A percentile compares a stretch with the other conserved stretches of the same genome.
phyloP scores from a whole-genome alignment of 176 grass and related monocot species.

The Stipa capillata region DNA sequence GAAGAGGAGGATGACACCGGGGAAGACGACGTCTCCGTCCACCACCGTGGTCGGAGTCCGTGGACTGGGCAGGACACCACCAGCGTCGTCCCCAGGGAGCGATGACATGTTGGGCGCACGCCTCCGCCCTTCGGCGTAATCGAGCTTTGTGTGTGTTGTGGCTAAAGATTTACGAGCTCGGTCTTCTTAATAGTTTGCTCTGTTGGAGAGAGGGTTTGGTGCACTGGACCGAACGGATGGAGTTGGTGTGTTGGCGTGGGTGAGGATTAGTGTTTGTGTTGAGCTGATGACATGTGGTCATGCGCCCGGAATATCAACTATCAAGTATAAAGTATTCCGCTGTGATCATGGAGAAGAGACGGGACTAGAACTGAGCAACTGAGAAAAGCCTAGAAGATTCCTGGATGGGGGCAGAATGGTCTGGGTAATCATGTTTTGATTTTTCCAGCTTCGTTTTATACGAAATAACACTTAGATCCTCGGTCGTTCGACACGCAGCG shows the following conservation, averaged over 20 bases:
- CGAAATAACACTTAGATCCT: too few species aligned
- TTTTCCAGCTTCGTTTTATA: too few species aligned
- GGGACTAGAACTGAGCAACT: too few species aligned
- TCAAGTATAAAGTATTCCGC: background rate
- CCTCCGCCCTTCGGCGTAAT: too few species aligned
- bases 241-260: slow-evolving; percentile 29
- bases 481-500: too few species aligned
- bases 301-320: background rate
- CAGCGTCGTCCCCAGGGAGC: background rate
- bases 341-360: background rate
- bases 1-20: slow-evolving; percentile 19
- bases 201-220: slow-evolving; percentile 29
- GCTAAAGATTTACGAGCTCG: background rate
- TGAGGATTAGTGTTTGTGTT: slow-evolving; percentile 14
- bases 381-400: too few species aligned
- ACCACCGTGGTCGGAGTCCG: slow-evolving; percentile 9
- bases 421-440: too few species aligned
- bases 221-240: background rate
- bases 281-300: background rate
- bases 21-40: slow-evolving; percentile 25
- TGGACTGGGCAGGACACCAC: background rate
- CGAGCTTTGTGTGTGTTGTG: background rate
- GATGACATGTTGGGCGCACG: slow-evolving; percentile 20
- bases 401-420: too few species aligned
- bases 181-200: background rate